Evolutionary conservation across 2,329 filamentous ascomycete species (phyloP).

Genomic region (Nemania sp.): DNA sequence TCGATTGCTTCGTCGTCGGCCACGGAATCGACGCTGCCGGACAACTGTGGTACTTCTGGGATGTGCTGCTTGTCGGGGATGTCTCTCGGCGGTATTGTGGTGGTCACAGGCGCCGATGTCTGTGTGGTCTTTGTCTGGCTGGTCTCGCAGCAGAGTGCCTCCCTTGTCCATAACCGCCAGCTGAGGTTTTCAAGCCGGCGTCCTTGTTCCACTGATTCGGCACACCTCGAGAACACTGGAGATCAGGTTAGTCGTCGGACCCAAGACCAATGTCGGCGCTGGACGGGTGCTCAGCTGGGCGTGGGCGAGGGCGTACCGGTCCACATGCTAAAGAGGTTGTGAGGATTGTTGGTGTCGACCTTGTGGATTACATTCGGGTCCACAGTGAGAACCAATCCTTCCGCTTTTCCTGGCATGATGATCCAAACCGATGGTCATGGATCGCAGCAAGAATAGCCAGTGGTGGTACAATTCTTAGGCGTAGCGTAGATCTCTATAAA

Average conservation of each 20-base stretch:
- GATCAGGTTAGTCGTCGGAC: conserved; percentile 38
- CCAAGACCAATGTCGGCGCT: too few species aligned
- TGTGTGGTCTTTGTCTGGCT: conserved; percentile 55
- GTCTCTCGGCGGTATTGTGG: conserved; percentile 52
- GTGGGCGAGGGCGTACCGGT: conserved; percentile 68
- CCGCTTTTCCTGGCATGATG: conserved; percentile 81
- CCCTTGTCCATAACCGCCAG: conserved; percentile 93
- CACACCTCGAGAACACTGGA: conserved; percentile 89
- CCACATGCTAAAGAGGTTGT: conserved; percentile 97
- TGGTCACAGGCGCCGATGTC: conserved; percentile 41
- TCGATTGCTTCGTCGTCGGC: conserved; percentile 69
- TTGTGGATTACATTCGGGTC: conserved; percentile 91
- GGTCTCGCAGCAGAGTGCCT: conserved; percentile 82
- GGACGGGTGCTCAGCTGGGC: background rate
- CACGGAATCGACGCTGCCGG: conserved; percentile 75
- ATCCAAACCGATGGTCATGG: conserved; percentile 31
- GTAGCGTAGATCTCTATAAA: conserved; percentile 25
- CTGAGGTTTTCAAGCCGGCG: conserved; percentile 91
- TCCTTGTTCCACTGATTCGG: conserved; percentile 91
- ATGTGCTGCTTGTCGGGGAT: conserved; percentile 50
- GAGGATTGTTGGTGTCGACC: conserved; percentile 88
- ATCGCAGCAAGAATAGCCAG: conserved; percentile 25
- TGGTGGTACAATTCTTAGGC: conserved; percentile 29
- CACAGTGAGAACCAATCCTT: conserved; percentile 85
- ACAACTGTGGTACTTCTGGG: conserved; percentile 69